Conservation (phyloP, 2,329 filamentous ascomycete genomes). For the Pezicula carpinea region DNA sequence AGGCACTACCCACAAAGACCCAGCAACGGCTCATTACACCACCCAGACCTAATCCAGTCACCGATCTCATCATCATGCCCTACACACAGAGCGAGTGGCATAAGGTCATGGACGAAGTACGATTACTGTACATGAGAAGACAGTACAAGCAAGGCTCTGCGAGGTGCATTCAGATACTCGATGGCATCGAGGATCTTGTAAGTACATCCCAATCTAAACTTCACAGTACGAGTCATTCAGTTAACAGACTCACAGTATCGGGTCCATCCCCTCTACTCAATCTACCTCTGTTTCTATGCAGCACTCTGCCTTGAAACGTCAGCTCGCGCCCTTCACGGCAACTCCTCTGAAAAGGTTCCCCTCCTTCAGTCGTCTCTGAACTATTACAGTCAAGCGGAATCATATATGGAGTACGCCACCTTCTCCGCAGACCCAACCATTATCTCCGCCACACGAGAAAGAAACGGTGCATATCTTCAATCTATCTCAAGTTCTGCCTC, state of each 20-base stretch:
- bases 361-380: slow-evolving; percentile 24
- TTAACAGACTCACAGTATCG: slow-evolving; percentile 12
- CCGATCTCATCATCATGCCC: slow-evolving; percentile 17
- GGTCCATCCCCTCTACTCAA: slow-evolving; percentile 23
- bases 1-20: not conserved
- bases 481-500: slow-evolving; percentile 15
- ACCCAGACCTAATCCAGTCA: slow-evolving; percentile 14
- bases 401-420: slow-evolving; percentile 16
- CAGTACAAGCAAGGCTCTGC: slow-evolving; percentile 26
- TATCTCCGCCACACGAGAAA: not conserved
- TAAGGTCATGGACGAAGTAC: slow-evolving; percentile 26
- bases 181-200: slow-evolving; percentile 25
- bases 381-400: slow-evolving; percentile 22
- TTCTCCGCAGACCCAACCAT: slow-evolving; percentile 14
- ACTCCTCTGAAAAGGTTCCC: slow-evolving; percentile 21
- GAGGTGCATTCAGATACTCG: slow-evolving; percentile 23
- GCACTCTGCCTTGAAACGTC: slow-evolving; percentile 25
- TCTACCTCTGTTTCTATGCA: slow-evolving; percentile 28
- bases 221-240: slow-evolving; percentile 3
- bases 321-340: slow-evolving; percentile 19
- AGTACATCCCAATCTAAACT: slow-evolving; percentile 6
- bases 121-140: slow-evolving; percentile 20
- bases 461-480: not conserved
- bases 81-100: slow-evolving; percentile 23
- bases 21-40: not conserved